Evolutionary conservation across 495 filamentous ascomycete genomes (phyloP), one percentile per base, ranked within the genome.

Genomic region (Tuber indicum): DNA sequence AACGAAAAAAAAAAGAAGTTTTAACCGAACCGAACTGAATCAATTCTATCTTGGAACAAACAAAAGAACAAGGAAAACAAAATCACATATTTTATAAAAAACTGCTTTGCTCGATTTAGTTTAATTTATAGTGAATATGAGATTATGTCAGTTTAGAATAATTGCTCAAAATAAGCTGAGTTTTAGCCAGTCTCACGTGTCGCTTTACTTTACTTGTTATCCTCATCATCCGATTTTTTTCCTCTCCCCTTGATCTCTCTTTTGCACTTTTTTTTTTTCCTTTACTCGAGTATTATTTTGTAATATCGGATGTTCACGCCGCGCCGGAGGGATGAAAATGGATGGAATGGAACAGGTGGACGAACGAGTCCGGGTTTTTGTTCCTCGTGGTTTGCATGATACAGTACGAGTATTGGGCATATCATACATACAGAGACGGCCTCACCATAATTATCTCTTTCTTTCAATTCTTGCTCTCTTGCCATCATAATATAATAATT

Each of bases 31-130:
- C 26, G 26, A 17, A 36, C 26, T 66, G 14, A 66, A 66, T 66
- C 58, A 66, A 66, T 36, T 36, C 58, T 36, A 32, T 66, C 58
- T 66, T 66, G 32, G 58, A 66, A 66, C 58, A 36, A 66, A 66
- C 58, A 36, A 62, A 5, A 32, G 52, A 36, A 66, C 14, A 32
- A 36, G 58, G 6, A 32, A n/a, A 66, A 36, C 26, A 5, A 36
- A 66, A 17, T 66, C 0, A 12, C 58, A 36, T 66, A 16, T 36
- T 32, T 66, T 36, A 36, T 36, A 17, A 36, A 66, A 66, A 36
- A 26, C 14, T 66, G 14, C 26, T 66, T 19, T 36, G 58, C 58
- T 17, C 19, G 26, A 7, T 66, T 66, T 36, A 36, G 26, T 26
- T 36, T 66, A 36, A 66, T 66, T 36, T 16, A 17, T 19, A 14